phyloP scores from a whole-genome alignment of 2,329 filamentous ascomycete species.

The Trichoderma hamatum region DNA sequence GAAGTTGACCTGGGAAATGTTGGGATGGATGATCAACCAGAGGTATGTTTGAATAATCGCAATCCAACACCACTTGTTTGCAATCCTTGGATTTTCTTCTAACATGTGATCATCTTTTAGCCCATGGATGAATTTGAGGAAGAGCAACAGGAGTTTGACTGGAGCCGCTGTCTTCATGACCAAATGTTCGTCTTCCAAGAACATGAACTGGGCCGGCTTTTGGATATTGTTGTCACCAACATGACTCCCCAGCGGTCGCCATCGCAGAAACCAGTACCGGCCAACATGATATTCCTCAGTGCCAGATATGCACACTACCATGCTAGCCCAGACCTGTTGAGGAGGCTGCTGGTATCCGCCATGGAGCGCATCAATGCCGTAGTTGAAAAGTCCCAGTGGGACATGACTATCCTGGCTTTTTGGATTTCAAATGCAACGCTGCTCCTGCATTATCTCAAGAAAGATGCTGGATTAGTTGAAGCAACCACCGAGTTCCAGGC shows the following conservation, averaged over 20 bases:
- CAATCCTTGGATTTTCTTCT: not conserved
- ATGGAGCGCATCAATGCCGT: constrained; percentile 97
- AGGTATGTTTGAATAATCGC: constrained; percentile 57
- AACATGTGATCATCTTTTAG: constrained; percentile 40
- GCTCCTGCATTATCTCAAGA: constrained; percentile 94
- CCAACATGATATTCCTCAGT: constrained; percentile 94
- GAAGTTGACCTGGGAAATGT: constrained; percentile 96
- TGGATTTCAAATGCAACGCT: constrained; percentile 98
- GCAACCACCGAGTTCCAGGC: constrained; percentile 88
- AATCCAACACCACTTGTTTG: not conserved
- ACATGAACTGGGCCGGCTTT: constrained; percentile 83
- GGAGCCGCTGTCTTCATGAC: constrained; percentile 91
- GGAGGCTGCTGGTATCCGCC: constrained; percentile 77
- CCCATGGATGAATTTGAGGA: constrained; percentile 79
- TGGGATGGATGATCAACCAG: constrained; percentile 92
- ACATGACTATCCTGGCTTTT: constrained; percentile 98
- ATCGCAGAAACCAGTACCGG: constrained; percentile 96
- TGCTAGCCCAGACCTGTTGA: constrained; percentile 80
- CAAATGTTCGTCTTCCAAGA: constrained; percentile 99
- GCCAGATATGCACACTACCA: constrained; percentile 97
- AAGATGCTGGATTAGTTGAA: constrained; percentile 79
- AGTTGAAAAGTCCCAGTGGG: constrained; percentile 95
- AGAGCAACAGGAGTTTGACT: constrained; percentile 92
- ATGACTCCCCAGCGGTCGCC: constrained; percentile 96
- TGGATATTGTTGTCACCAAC: constrained; percentile 94